phyloP scores from a whole-genome alignment of 148 eudicot species.

The Gaultheria prostrata region DNA sequence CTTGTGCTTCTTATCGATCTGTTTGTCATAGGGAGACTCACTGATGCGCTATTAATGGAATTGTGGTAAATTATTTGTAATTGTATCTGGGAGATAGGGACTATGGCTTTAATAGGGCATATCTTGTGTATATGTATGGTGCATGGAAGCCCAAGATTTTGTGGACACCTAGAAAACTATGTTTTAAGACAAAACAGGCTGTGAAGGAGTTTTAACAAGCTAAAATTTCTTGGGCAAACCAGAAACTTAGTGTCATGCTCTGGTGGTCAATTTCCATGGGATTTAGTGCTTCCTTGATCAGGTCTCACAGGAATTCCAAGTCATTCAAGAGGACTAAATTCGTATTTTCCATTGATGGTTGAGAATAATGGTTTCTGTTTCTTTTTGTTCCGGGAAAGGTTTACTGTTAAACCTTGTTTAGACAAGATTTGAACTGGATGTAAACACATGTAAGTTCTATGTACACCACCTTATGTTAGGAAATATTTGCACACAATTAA shows the following conservation, averaged over 20 bases:
- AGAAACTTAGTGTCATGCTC: neutral
- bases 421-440: neutral
- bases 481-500: neutral
- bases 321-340: neutral
- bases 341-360: neutral
- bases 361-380: neutral
- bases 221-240: neutral
- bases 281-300: neutral
- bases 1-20: constrained; percentile 3
- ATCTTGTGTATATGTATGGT: neutral
- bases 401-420: neutral
- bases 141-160: neutral
- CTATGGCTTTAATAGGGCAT: neutral
- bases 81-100: neutral
- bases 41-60: neutral
- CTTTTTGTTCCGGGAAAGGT: neutral
- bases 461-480: neutral
- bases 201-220: neutral
- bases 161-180: neutral
- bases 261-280: neutral
- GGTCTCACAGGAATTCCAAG: neutral
- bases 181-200: neutral
- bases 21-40: neutral
- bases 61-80: neutral
- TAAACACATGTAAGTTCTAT: neutral